Percentiles rank a stretch among this genome's conserved stretches.
These are phyloP conservation scores for Marasmius tenuissimus DNA, from an alignment of 1,284 basidiomycete species.

Conservation along the genomic window DNA sequence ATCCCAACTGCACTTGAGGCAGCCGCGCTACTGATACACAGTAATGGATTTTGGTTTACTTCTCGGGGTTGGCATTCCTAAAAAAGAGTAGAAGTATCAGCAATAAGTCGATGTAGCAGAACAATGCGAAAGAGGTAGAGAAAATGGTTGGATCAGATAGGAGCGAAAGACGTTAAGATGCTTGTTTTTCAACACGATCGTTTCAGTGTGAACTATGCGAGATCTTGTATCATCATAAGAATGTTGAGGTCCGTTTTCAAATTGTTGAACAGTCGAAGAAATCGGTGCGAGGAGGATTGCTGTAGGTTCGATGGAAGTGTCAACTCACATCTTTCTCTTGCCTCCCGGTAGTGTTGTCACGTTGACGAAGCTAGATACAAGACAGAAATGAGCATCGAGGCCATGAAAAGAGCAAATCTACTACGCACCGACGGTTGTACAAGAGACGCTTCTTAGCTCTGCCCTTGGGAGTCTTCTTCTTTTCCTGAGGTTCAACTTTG, in stretches of 20 bases:
- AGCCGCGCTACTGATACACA: constrained; percentile 2
- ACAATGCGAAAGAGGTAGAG: constrained; percentile 6
- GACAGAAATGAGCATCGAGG: constrained; percentile 12
- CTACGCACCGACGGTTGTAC: constrained; percentile 87
- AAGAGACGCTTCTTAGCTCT: constrained; percentile 95
- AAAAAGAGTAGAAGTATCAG: constrained; percentile 21
- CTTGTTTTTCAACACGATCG: constrained; percentile 71
- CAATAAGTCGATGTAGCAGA: not conserved
- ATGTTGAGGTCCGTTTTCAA: constrained; percentile 5
- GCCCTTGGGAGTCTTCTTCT: constrained; percentile 95
- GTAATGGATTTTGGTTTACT: constrained; percentile 40
- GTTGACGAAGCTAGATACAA: constrained; percentile 81
- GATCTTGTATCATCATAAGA: constrained; percentile 58
- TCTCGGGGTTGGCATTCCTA: constrained; percentile 85
- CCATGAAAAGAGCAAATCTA: constrained; percentile 3
- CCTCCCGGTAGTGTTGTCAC: constrained; percentile 88
- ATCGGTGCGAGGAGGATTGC: constrained; percentile 5
- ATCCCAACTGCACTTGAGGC: not conserved
- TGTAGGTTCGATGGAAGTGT: not conserved
- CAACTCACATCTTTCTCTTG: constrained; percentile 93
- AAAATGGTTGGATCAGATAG: constrained; percentile 67
- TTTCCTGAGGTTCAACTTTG: constrained; percentile 97
- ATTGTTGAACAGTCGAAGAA: constrained; percentile 1
- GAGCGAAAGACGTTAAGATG: constrained; percentile 91
- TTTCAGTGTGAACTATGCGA: constrained; percentile 95